A percentile compares a stretch with the other conserved stretches of the same genome.
These are phyloP conservation scores for Podosphaera xanthii DNA, from an alignment of 2,329 filamentous ascomycete genomes.

Conservation along the genomic window DNA sequence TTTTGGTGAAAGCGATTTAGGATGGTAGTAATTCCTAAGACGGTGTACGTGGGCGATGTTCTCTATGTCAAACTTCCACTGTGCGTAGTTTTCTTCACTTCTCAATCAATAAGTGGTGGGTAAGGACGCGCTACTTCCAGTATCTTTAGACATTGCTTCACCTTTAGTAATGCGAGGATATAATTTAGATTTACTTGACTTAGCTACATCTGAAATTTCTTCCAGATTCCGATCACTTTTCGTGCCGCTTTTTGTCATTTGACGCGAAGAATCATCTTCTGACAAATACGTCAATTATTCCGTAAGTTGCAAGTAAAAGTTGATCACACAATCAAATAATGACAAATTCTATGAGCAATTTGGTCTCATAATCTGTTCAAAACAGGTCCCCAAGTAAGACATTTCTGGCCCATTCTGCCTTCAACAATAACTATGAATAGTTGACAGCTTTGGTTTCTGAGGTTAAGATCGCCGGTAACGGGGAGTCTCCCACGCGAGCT, in stretches of 20 bases:
- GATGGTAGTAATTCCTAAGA: background rate
- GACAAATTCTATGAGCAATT: background rate
- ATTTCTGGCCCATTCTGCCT: no score
- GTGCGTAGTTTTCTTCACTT: background rate
- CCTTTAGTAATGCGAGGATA: no score
- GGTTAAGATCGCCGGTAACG: no score
- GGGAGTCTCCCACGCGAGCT: no score
- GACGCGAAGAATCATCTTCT: background rate
- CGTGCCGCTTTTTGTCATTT: background rate
- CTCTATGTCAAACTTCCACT: background rate
- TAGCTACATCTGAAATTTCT: background rate
- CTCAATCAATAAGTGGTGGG: background rate
- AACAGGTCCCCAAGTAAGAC: no score
- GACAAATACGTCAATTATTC: background rate
- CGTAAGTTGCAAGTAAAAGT: background rate
- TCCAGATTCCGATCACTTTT: background rate
- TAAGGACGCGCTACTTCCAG: background rate
- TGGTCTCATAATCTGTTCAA: no score
- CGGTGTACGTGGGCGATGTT: background rate
- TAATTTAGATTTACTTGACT: background rate
- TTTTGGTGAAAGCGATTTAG: background rate
- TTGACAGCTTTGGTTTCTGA: no score
- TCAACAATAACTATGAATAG: no score
- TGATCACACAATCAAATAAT: background rate
- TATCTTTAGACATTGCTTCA: background rate